These are phyloP conservation scores for Malassezia sympodialis DNA, from an alignment of 1,284 basidiomycete species.

Conservation along the genomic window DNA sequence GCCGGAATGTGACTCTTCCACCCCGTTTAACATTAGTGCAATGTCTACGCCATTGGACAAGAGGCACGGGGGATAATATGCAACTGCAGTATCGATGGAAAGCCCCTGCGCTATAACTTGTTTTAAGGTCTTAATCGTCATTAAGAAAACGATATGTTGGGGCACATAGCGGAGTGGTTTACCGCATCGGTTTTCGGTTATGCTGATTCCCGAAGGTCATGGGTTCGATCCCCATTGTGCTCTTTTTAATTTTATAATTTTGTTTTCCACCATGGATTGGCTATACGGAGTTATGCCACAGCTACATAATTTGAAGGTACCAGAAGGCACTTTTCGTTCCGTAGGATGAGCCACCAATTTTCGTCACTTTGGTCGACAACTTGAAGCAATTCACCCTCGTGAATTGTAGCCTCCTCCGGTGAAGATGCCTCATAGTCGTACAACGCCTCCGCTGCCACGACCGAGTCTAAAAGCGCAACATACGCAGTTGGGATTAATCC, in stretches of 20 bases:
- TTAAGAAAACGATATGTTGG: not conserved
- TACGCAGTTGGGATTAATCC: constrained; percentile 90
- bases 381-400: constrained; percentile 32
- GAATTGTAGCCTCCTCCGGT: constrained; percentile 35
- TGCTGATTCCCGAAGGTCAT: constrained; percentile 22
- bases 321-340: constrained; percentile 31
- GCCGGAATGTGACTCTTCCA: constrained; percentile 1
- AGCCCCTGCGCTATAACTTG: not conserved
- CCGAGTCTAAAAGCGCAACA: constrained; percentile 26
- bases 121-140: not conserved
- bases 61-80: not conserved
- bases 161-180: constrained; percentile 23
- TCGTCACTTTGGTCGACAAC: constrained; percentile 42
- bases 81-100: constrained; percentile 2
- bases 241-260: no score
- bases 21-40: not conserved
- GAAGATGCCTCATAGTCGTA: constrained; percentile 43
- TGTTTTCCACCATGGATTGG: no score
- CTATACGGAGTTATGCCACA: constrained; percentile 17
- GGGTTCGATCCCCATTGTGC: constrained; percentile 24
- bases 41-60: constrained; percentile 5
- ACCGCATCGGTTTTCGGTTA: constrained; percentile 21
- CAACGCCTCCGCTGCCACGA: constrained; percentile 37
- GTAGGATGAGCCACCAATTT: constrained; percentile 45
- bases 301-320: constrained; percentile 45